phyloP scores from a whole-genome alignment of 148 eudicot species.

The Vaccinium myrtillus region DNA sequence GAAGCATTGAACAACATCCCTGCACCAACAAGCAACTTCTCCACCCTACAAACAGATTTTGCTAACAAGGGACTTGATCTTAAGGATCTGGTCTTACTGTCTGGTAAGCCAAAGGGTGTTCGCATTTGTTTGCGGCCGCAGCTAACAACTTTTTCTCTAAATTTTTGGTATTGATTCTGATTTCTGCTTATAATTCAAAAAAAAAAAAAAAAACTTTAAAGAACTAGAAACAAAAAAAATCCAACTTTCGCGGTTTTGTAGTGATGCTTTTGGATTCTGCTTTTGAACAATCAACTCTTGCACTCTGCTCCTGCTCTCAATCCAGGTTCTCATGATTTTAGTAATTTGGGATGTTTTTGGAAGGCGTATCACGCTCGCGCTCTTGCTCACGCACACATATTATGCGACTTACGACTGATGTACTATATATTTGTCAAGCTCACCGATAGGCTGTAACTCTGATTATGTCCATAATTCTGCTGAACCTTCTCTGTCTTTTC shows the following conservation, averaged over 20 bases:
- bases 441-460: neutral
- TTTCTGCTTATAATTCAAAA: neutral
- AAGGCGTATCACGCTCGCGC: too few relatives aligned
- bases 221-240: neutral
- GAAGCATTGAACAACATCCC: conserved; percentile 44
- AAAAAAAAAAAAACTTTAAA: neutral
- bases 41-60: conserved; percentile 30
- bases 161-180: neutral
- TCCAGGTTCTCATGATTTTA: too few relatives aligned
- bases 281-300: too few relatives aligned
- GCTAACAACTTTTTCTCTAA: too few relatives aligned
- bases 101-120: conserved; percentile 27
- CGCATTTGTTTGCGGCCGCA: neutral
- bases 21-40: conserved; percentile 30
- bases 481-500: neutral
- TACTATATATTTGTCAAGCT: too few relatives aligned
- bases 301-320: too few relatives aligned
- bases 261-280: too few relatives aligned
- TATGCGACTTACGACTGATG: too few relatives aligned
- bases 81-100: conserved; percentile 41
- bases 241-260: too few relatives aligned
- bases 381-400: too few relatives aligned
- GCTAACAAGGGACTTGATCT: conserved; percentile 40
- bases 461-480: neutral
- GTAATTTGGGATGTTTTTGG: too few relatives aligned